Conservation (phyloP, 345 rosid species). For the Brassica cretica region DNA sequence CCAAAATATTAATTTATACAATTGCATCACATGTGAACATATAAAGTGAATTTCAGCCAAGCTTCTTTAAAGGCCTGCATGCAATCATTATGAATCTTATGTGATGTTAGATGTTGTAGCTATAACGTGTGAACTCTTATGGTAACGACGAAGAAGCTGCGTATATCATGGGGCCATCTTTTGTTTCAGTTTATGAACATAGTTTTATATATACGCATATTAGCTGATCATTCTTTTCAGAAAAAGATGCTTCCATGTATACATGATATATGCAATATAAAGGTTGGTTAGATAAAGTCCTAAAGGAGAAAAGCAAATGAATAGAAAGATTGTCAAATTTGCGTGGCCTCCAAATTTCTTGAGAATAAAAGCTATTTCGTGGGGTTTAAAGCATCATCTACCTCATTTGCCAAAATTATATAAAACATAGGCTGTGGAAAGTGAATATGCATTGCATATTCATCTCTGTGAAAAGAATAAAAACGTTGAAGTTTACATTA, state of each 20-base stretch:
- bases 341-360: slow-evolving; percentile 14
- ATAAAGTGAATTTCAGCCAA: not conserved
- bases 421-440: not conserved
- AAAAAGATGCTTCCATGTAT: not conserved
- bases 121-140: not conserved
- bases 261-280: not conserved
- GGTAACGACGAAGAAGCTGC: not conserved
- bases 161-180: not conserved
- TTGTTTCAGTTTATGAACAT: not conserved
- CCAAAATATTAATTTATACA: not conserved
- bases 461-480: no score
- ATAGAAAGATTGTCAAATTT: not conserved
- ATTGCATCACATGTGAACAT: not conserved
- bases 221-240: not conserved
- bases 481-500: no score
- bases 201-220: not conserved
- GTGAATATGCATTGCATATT: no score
- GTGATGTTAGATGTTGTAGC: not conserved
- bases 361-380: not conserved
- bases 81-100: not conserved
- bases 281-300: not conserved
- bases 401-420: not conserved
- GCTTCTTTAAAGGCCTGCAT: not conserved
- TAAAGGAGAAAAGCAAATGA: not conserved
- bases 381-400: not conserved